Evolutionary conservation across 192 early-diverging fungal genomes (phyloP).

Genomic region (Chytriomyces sp.): DNA sequence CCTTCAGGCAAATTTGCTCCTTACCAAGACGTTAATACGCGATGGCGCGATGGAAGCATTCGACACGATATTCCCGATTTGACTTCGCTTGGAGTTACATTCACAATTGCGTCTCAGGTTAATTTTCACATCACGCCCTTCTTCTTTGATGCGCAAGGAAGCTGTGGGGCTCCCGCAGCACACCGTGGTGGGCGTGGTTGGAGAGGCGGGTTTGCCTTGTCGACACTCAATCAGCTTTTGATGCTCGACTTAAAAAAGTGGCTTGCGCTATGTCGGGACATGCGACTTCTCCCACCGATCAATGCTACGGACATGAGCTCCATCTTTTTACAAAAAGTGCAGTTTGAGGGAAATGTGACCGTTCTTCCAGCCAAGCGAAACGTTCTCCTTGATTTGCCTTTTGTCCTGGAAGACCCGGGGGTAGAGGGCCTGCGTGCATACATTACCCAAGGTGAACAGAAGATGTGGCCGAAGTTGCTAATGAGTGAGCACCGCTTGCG

Average conservation of each 20-base stretch:
- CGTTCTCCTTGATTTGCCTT: constrained; percentile 61
- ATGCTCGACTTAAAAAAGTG: constrained; percentile 89
- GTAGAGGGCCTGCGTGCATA: constrained; percentile 54
- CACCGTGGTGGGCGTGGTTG: constrained; percentile 71
- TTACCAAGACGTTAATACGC: constrained; percentile 68
- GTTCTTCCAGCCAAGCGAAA: constrained; percentile 67
- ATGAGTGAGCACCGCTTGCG: constrained; percentile 75
- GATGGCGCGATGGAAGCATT: constrained; percentile 88
- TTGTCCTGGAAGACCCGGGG: constrained; percentile 67
- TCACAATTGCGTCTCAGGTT: constrained; percentile 41
- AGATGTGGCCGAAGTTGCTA: constrained; percentile 75
- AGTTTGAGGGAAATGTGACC: constrained; percentile 85
- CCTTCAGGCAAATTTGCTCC: constrained; percentile 62
- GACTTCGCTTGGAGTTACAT: constrained; percentile 31
- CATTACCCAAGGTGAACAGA: constrained; percentile 61
- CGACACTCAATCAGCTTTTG: constrained; percentile 76
- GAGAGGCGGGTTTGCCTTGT: constrained; percentile 88
- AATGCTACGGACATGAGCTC: constrained; percentile 78
- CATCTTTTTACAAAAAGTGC: constrained; percentile 86
- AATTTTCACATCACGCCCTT: constrained; percentile 84
- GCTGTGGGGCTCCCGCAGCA: constrained; percentile 71
- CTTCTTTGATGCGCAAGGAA: constrained; percentile 77
- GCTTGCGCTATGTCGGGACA: constrained; percentile 75
- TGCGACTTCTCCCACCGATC: constrained; percentile 75
- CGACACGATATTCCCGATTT: constrained; percentile 70